Evolutionary conservation across 192 early-diverging fungal species (phyloP).

Genomic region (Backusella tuberculispora): DNA sequence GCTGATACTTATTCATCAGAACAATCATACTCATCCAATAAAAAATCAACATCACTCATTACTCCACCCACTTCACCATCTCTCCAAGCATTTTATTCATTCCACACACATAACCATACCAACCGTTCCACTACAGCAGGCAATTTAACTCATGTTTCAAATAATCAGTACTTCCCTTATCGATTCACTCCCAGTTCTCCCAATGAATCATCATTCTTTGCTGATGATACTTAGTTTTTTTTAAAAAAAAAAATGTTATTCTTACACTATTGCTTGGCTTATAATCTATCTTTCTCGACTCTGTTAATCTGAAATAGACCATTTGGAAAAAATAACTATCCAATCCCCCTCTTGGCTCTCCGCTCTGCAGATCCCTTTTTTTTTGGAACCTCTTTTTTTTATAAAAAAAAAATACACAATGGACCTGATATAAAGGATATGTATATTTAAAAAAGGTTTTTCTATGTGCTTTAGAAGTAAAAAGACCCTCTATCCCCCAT

Average conservation of each 20-base stretch:
- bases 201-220: conserved; percentile 1
- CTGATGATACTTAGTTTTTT: conserved; percentile 10
- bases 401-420: too few species aligned
- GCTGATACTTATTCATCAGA: neutral
- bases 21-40: neutral
- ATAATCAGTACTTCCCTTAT: conserved; percentile 6
- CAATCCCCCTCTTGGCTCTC: too few species aligned
- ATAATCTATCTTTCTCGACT: conserved; percentile 2
- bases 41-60: neutral
- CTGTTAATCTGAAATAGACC: too few species aligned
- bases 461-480: too few species aligned
- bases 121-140: neutral
- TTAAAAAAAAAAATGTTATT: neutral
- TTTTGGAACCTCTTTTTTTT: too few species aligned
- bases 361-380: too few species aligned
- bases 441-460: too few species aligned
- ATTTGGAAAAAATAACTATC: too few species aligned
- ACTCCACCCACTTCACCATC: conserved; percentile 3
- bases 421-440: too few species aligned
- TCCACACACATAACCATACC: neutral
- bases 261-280: neutral
- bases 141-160: conserved; percentile 4
- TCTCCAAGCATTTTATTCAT: neutral
- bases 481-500: too few species aligned
- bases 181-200: conserved; percentile 19